Conservation (phyloP, 1,284 basidiomycete genomes). For the Coriolopsis trogii region DNA sequence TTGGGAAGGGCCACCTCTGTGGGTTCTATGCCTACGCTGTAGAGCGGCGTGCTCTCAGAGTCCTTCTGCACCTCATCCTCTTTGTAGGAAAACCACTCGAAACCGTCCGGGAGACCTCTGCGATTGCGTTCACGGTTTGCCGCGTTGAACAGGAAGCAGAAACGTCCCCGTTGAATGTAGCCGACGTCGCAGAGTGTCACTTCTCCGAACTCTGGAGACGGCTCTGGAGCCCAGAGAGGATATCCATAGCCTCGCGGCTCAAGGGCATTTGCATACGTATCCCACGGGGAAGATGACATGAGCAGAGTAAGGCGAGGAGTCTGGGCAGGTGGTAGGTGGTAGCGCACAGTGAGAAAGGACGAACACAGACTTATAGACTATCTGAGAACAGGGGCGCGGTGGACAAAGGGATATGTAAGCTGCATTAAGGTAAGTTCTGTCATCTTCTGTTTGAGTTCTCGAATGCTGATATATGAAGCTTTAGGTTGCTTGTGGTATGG, state of each 20-base stretch:
- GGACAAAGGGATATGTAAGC: no score
- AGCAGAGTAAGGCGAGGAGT: no score
- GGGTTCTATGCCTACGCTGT: conserved; percentile 2
- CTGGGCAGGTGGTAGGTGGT: no score
- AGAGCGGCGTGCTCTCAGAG: conserved; percentile 1
- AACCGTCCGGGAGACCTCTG: not conserved
- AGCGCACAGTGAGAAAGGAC: no score
- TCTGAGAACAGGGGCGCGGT: no score
- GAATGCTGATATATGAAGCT: no score
- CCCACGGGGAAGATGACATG: no score
- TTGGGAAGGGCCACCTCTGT: not conserved
- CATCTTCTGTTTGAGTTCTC: no score
- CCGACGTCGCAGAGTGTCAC: conserved; percentile 33
- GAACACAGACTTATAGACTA: no score
- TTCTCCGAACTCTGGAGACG: conserved; percentile 5
- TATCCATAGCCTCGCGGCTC: conserved; percentile 14
- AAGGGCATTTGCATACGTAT: conserved; percentile 14
- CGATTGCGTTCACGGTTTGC: not conserved
- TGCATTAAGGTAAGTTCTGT: no score
- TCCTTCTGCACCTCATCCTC: not conserved
- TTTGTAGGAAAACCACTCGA: not conserved
- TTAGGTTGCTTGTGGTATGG: no score
- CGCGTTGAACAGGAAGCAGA: conserved; percentile 33
- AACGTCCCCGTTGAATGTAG: conserved; percentile 28
- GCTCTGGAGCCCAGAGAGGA: conserved; percentile 25